Base-by-base conservation (phyloP, 2,329 filamentous ascomycete genomes). In the Acrocalymma vagum region DNA sequence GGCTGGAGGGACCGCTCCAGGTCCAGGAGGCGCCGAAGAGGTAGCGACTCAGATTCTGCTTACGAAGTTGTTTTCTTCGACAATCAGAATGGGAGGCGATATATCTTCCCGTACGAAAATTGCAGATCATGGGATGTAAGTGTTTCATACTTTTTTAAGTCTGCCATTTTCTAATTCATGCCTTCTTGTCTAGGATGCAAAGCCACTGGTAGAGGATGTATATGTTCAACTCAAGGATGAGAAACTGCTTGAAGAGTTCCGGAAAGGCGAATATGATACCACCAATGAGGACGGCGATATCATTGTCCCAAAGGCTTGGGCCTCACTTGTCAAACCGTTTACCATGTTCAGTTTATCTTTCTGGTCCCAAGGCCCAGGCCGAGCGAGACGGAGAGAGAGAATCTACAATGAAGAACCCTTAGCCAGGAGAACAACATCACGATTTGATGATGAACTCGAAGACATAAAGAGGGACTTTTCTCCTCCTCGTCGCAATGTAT, bases 281-380 rank as follows among this genome's bases (percentile, higher is more conserved):
- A 11, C 41, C 9, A 52, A 31, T 14, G 29, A 27, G 6, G 22
- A 43, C 8, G 42, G 41, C 3, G 45, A 49, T 7, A 45, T 36
- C 8, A 53, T 63, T 8, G 16, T 62, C 7, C 55, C 60, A 29
- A 32, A 37, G 3, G 39, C 56, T 9, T 63, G 61, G 60, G 24
- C 31, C n/a, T 28, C 34, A 6, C 27, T 58, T 9, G 40, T 58
- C 6, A 32, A 29, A 20, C 44, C 55, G 10, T 13, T 14, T 5
- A 17, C 31, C 9, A 23, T 5, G 4, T 28, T 38, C 10, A 14
- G 10, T 5, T 14, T 47, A n/a, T 34, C 29, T 3, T 34, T 48
- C 7, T 36, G 34, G 27, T 32, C 28, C 5, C 3, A 26, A 25
- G 27, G 10, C 9, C 24, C n/a, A 13, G 21, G 16, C 16, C 16